Base-by-base conservation (phyloP, 805 yeast genomes). In the Yarrowia bubula region DNA sequence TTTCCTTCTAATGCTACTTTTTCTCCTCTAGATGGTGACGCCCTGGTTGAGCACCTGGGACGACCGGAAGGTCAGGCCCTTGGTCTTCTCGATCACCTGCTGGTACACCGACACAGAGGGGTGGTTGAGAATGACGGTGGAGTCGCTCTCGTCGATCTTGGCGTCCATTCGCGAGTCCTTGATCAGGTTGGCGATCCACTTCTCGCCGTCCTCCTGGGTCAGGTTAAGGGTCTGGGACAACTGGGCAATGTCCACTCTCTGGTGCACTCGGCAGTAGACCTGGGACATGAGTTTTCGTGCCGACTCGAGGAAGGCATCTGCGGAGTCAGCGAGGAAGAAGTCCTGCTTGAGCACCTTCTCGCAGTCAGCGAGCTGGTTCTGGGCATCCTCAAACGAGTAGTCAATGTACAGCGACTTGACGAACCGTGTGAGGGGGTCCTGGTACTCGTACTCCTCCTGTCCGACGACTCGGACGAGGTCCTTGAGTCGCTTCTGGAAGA, bases 61-160 rank as follows among this genome's bases (percentile, higher is more conserved):
- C 17, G 87, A 82, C 71, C 84, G 81, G 77, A 82, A 85, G 39
- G 84, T 81, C 70, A 86, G 76, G 4, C 85, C 85, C 78, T 86
- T 86, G n/a, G 89, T 84, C 74, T 82, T 84, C 70, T 86, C 89
- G 68, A 83, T 82, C 43, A 89, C 83, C 69, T 86, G 88, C 69
- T 89, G 91, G 76, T 87, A 81, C 44, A 84, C 84, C 70, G 85
- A 79, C 60, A 80, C 80, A 18, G 79, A 75, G 65, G 84, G 83
- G 69, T 84, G 85, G 72, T 81, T 81, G 74, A 82, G 81, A 66
- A 86, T 77, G 33, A 83, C 80, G 22, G 85, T 74, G 44, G 82
- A 84, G 68, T 80, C 82, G 51, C 79, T 75, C 68, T 81, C 83
- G 67, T 83, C 80, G 66, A 84, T 81, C 73, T 81, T 81, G 33